Conservation (phyloP, 1,139 yeast species). For the Trichomonascaceae sp. region DNA sequence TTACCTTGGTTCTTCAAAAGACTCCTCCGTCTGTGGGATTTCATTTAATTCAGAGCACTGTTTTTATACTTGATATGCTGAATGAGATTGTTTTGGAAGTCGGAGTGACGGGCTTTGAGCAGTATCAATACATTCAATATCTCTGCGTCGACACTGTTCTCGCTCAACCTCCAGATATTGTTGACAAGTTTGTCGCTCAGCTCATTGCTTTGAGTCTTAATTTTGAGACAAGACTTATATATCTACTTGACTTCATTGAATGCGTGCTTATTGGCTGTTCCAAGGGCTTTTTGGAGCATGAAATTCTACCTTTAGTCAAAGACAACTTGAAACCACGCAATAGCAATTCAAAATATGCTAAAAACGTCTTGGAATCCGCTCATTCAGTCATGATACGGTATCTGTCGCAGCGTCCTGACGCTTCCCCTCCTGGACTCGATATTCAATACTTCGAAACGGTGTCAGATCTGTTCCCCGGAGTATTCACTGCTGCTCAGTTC, state of each 20-base stretch:
- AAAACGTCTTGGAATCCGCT: slow-evolving; percentile 51
- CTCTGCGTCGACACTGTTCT: slow-evolving; percentile 45
- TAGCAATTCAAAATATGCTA: slow-evolving; percentile 21
- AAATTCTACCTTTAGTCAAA: slow-evolving; percentile 37
- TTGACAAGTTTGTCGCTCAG: background rate
- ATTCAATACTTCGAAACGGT: slow-evolving; percentile 33
- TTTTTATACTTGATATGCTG: slow-evolving; percentile 46
- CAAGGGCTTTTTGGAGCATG: slow-evolving; percentile 29
- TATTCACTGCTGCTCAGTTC: slow-evolving; percentile 52
- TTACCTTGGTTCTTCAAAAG: slow-evolving; percentile 35
- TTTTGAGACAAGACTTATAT: slow-evolving; percentile 46
- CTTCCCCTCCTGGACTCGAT: background rate
- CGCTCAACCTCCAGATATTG: slow-evolving; percentile 15
- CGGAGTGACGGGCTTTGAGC: slow-evolving; percentile 68
- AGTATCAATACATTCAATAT: slow-evolving; percentile 59
- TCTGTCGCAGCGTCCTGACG: slow-evolving; percentile 20
- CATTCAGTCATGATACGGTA: slow-evolving; percentile 57
- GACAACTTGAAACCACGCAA: slow-evolving; percentile 38
- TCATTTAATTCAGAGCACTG: slow-evolving; percentile 35
- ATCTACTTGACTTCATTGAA: slow-evolving; percentile 56
- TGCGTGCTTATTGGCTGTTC: slow-evolving; percentile 41
- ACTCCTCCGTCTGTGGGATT: slow-evolving; percentile 13
- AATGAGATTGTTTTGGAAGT: slow-evolving; percentile 53
- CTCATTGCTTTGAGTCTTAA: slow-evolving; percentile 28
- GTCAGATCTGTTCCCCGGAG: slow-evolving; percentile 49